These are phyloP conservation scores for Neofusicoccum kwambonambiense DNA, from an alignment of 2,329 filamentous ascomycete species.

Conservation along the genomic window DNA sequence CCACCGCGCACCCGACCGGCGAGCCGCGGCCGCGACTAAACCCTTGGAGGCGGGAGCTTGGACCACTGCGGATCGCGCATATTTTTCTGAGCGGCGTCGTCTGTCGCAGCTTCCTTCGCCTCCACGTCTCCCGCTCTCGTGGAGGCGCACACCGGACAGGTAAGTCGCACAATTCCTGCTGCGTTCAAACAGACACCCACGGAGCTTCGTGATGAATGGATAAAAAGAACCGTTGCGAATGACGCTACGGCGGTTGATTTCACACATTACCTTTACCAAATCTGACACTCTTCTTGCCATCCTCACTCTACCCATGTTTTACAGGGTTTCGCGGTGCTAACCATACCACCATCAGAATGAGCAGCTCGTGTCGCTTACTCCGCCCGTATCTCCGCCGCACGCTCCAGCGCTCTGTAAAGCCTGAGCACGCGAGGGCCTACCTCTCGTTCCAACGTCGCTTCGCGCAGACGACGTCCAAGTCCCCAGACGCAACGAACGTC, in stretches of 20 bases:
- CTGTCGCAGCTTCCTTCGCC: not conserved
- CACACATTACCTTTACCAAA: constrained; percentile 22
- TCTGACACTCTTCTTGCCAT: constrained; percentile 28
- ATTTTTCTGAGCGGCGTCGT: constrained; percentile 1
- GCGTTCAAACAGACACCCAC: not conserved
- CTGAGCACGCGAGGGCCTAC: constrained; percentile 44
- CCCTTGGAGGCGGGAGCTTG: constrained; percentile 2
- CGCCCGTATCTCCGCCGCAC: constrained; percentile 54
- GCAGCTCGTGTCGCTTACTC: constrained; percentile 51
- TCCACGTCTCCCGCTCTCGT: constrained; percentile 1
- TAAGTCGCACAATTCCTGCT: constrained; percentile 6
- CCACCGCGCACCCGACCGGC: no score
- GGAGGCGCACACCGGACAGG: not conserved
- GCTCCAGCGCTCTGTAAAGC: constrained; percentile 30
- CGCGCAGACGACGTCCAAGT: constrained; percentile 23
- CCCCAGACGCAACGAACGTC: not conserved
- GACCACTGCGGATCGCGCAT: not conserved
- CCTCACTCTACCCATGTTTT: not conserved
- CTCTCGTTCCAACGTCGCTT: constrained; percentile 39
- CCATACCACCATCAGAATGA: constrained; percentile 46
- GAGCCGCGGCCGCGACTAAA: not conserved
- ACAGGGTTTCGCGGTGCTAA: constrained; percentile 37
- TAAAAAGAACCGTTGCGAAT: constrained; percentile 67
- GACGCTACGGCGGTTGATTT: constrained; percentile 57
- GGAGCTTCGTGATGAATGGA: constrained; percentile 22